Evolutionary conservation across 2,329 filamentous ascomycete genomes (phyloP).

Genomic region (Trichoderma sp.): DNA sequence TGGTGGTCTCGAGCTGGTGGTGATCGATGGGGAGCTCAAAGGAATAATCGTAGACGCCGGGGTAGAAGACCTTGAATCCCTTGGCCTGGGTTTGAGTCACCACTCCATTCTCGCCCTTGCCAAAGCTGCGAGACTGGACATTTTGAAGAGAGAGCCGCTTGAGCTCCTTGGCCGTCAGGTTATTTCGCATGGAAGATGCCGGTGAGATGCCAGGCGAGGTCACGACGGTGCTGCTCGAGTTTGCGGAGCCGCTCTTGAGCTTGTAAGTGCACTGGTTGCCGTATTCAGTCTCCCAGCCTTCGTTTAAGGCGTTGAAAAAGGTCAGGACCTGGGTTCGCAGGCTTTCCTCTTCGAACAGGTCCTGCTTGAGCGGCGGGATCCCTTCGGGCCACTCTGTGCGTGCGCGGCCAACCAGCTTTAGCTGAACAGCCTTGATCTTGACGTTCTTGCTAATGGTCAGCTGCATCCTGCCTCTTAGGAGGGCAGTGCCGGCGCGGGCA

Average conservation of each 20-base stretch:
- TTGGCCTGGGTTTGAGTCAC: conserved; percentile 59
- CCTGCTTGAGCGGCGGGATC: conserved; percentile 81
- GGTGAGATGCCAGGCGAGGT: conserved; percentile 23
- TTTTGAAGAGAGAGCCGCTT: conserved; percentile 74
- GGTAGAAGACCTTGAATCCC: conserved; percentile 81
- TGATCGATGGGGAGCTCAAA: conserved; percentile 91
- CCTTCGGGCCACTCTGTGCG: conserved; percentile 96
- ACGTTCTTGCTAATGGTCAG: conserved; percentile 81
- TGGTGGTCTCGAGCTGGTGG: conserved; percentile 82
- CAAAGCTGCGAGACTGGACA: conserved; percentile 81
- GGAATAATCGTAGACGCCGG: conserved; percentile 63
- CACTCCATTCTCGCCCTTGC: conserved; percentile 69
- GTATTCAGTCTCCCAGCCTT: conserved; percentile 58
- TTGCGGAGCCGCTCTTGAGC: conserved; percentile 40
- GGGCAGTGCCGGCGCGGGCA: conserved; percentile 67
- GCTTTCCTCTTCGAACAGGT: conserved; percentile 78
- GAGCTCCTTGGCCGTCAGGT: conserved; percentile 45
- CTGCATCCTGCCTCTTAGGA: conserved; percentile 80
- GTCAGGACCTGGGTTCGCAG: conserved; percentile 85
- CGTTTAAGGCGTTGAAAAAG: conserved; percentile 80
- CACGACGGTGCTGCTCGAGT: conserved; percentile 35
- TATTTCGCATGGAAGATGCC: conserved; percentile 27
- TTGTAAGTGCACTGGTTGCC: conserved; percentile 61
- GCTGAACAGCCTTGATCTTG: conserved; percentile 86
- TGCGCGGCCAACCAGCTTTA: conserved; percentile 81